phyloP scores from a whole-genome alignment of 805 yeast species.

The Candida caryicola region DNA sequence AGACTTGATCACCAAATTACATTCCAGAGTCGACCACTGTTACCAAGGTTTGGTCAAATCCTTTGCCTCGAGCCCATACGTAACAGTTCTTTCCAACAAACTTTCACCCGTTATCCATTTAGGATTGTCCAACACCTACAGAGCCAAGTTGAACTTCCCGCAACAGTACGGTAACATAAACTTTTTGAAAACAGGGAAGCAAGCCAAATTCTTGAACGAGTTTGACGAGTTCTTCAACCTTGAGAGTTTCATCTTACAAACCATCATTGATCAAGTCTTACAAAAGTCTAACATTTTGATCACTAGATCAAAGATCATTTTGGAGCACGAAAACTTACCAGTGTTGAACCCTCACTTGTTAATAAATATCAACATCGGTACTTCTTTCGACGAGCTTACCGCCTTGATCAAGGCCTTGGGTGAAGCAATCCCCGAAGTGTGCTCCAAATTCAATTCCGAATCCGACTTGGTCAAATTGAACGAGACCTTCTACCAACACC shows the following conservation, averaged over 20 bases:
- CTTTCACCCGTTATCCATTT: conserved; percentile 72
- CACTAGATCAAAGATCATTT: conserved; percentile 58
- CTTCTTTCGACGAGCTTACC: conserved; percentile 25
- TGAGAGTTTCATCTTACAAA: conserved; percentile 64
- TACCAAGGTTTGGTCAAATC: conserved; percentile 42
- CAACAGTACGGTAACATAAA: conserved; percentile 47
- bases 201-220: conserved; percentile 38
- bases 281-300: conserved; percentile 54
- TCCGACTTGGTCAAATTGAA: conserved; percentile 27
- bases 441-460: conserved; percentile 15
- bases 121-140: conserved; percentile 46
- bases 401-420: conserved; percentile 22
- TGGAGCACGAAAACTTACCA: conserved; percentile 74
- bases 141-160: conserved; percentile 48
- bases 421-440: conserved; percentile 16
- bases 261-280: conserved; percentile 57
- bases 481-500: conserved; percentile 5
- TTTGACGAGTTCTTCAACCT: conserved; percentile 45
- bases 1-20: conserved; percentile 30
- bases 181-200: conserved; percentile 43
- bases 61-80: conserved; percentile 30
- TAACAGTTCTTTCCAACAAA: conserved; percentile 54
- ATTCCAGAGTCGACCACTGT: conserved; percentile 38
- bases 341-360: conserved; percentile 37
- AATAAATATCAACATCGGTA: conserved; percentile 31